A percentile compares a stretch with the other conserved stretches of the same genome.
Conservation (phyloP, 441 rosid genomes). For the Eruca vesicaria region DNA sequence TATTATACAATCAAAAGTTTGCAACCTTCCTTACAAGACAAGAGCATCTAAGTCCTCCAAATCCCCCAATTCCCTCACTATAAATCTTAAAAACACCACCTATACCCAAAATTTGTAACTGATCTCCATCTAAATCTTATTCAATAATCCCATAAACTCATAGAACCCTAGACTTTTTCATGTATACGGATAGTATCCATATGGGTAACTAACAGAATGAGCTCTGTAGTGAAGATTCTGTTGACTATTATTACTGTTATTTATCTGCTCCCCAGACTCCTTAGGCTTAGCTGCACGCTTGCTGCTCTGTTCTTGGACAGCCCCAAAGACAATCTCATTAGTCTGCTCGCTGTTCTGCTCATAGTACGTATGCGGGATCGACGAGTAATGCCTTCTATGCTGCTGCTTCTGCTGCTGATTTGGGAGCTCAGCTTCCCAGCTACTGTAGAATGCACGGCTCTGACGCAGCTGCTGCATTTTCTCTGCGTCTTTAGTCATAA, state of each 20-base stretch:
- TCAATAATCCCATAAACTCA: not conserved
- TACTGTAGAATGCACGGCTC: conserved; percentile 69
- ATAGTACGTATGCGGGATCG: conserved; percentile 66
- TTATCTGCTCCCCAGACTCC: conserved; percentile 45
- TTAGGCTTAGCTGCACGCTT: conserved; percentile 48
- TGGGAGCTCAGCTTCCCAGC: conserved; percentile 52
- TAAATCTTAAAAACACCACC: not conserved
- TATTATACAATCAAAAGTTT: not conserved
- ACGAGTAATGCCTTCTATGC: conserved; percentile 65
- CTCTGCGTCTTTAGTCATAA: conserved; percentile 93
- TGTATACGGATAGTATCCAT: no score
- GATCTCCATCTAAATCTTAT: not conserved
- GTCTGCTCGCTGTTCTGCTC: conserved; percentile 75
- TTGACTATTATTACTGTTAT: conserved; percentile 28
- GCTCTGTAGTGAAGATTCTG: no score
- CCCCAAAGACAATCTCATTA: conserved; percentile 81
- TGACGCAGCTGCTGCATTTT: conserved; percentile 85
- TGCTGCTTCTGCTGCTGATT: conserved; percentile 48
- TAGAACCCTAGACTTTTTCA: not conserved
- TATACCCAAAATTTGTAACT: not conserved
- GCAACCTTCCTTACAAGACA: not conserved
- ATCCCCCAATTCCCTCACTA: not conserved
- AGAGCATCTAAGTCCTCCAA: not conserved
- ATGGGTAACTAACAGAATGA: no score
- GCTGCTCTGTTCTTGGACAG: conserved; percentile 66